Evolutionary conservation across 208 protist genomes (phyloP).

Genomic region (Acanthamoeba castellanii): DNA sequence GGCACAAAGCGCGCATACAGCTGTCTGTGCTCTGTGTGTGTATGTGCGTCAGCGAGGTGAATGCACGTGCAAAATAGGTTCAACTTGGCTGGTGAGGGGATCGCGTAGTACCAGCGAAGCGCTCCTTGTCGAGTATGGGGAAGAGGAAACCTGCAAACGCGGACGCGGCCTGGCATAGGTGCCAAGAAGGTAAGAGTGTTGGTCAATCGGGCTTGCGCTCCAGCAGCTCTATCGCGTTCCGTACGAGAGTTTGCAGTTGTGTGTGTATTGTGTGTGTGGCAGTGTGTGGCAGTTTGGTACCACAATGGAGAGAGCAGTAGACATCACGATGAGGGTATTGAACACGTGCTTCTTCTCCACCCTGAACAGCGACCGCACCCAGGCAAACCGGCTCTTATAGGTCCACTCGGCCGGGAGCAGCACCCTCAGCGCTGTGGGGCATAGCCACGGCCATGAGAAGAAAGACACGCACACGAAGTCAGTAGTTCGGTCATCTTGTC

Average conservation of each 20-base stretch:
- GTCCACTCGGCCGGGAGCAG: conserved; percentile 22
- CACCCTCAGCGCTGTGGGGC: neutral
- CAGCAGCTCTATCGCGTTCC: neutral
- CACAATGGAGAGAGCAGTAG: neutral
- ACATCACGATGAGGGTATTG: neutral
- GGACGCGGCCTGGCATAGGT: neutral
- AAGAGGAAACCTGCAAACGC: neutral
- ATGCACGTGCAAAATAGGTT: no score
- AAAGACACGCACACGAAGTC: neutral
- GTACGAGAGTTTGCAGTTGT: neutral
- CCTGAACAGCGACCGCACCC: conserved; percentile 10
- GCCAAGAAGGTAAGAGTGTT: neutral
- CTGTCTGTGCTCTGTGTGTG: neutral
- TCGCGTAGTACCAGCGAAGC: neutral
- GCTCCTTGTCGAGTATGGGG: conserved; percentile 2
- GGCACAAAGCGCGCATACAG: neutral
- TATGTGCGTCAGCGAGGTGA: neutral
- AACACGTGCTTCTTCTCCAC: conserved; percentile 1
- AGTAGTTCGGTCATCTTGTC: neutral
- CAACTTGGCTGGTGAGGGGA: neutral
- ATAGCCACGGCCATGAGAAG: neutral
- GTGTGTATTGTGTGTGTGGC: neutral
- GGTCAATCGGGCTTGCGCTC: no score
- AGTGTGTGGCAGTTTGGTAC: neutral
- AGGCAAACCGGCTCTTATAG: neutral